Evolutionary conservation across 352 stramenopile species (phyloP).

Genomic region (Pythium guiyangense): DNA sequence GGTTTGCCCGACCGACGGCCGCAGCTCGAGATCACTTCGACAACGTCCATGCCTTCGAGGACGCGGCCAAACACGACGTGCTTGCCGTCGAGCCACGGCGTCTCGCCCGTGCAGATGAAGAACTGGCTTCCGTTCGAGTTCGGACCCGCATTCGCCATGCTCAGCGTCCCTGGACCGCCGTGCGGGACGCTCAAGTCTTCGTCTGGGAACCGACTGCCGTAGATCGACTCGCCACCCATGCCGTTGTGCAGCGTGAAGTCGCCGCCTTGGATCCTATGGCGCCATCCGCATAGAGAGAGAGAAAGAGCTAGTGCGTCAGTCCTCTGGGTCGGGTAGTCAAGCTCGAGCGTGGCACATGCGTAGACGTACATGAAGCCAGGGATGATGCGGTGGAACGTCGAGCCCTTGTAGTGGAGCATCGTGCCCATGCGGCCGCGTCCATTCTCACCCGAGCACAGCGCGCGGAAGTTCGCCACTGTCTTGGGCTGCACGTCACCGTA

Average conservation of each 20-base stretch:
- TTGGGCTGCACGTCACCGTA: conserved; percentile 78
- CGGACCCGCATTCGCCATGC: conserved; percentile 86
- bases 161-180: conserved; percentile 65
- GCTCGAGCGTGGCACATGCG: too few species aligned
- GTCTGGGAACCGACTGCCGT: conserved; percentile 90
- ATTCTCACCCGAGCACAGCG: conserved; percentile 76
- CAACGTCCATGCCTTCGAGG: conserved; percentile 87
- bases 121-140: conserved; percentile 95
- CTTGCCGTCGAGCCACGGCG: conserved; percentile 95
- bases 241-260: conserved; percentile 94
- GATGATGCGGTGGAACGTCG: too few species aligned
- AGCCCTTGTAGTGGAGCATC: conserved; percentile 95
- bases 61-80: conserved; percentile 95
- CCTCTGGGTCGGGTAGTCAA: too few species aligned
- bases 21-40: conserved; percentile 86
- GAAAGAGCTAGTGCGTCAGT: too few species aligned
- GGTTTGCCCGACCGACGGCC: conserved; percentile 86
- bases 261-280: conserved; percentile 85
- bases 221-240: conserved; percentile 94
- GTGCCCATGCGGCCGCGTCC: conserved; percentile 85
- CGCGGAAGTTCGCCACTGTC: conserved; percentile 75
- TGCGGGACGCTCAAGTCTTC: conserved; percentile 85
- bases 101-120: conserved; percentile 95
- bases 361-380: conserved; percentile 88
- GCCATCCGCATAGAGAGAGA: too few species aligned